Base-by-base conservation (phyloP, 352 stramenopile species). In the Phytopythium aichiense region DNA sequence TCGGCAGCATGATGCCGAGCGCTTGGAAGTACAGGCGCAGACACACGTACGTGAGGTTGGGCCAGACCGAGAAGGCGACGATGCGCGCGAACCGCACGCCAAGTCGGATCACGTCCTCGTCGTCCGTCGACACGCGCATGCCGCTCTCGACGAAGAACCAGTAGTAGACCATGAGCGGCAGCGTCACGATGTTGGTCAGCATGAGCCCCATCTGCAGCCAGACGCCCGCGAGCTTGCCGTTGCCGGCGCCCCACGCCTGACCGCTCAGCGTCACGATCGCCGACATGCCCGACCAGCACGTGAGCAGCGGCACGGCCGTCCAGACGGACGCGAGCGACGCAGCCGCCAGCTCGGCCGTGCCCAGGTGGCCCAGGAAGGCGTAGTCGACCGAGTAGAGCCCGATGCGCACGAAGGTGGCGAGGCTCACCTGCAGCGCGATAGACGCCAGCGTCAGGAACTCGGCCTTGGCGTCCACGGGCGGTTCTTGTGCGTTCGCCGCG, bases 11-110 rank as follows among this genome's bases (percentile, higher is more conserved):
- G 68, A 91, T 88, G 20, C 81, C 80, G 77, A 94, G 91, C 0
- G 81, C 85, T 63, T 94, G 85, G 66, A 94, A 92, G 72, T 94
- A 94, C 13, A 89, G 72, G 0, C 85, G 78, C 55, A 91, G 68
- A 60, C 84, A 94, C 5, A 79, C 84, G 68, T 94, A 94, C 13
- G 81, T 64, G 18, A 94, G 70, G n/a, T 77, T 82, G 1, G 84
- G 84, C 70, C 80, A 92, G 56, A 92, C 79, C 23, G 81, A 86
- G n/a, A 91, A 81, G 58, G 80, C 86, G 49, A 92, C 61, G 60
- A 94, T 91, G 48, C 86, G 81, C 11, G 84, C 75, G 62, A 92
- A 94, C 18, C 81, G 80, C 18, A 79, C 69, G 49, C 84, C 86
- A 5, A 94, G 73, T 0, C 58, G 52, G n/a, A 94, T 68, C 30